phyloP scores from a whole-genome alignment of 257 asterid species.

The Solanum habrochaites region DNA sequence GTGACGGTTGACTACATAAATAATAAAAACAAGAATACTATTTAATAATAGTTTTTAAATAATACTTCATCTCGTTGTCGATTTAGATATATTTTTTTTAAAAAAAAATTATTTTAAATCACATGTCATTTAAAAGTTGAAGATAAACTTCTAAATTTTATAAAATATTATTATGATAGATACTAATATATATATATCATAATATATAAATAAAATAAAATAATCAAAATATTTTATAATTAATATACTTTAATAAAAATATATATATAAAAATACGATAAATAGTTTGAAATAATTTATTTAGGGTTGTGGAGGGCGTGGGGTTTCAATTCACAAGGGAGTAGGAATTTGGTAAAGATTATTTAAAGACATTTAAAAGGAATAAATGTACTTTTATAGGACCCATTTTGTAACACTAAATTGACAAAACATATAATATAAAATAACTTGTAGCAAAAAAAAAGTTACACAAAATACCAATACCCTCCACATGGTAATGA shows the following conservation, averaged over 20 bases:
- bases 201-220: no score
- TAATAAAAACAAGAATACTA: background rate
- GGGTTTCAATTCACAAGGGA: background rate
- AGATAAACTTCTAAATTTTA: no score
- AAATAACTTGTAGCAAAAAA: background rate
- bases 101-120: no score
- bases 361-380: background rate
- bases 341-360: background rate
- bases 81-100: no score
- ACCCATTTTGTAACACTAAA: constrained; percentile 4
- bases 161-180: no score
- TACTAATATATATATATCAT: no score
- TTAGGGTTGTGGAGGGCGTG: background rate
- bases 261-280: no score
- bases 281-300: background rate
- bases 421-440: constrained; percentile 2
- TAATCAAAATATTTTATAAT: no score
- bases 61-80: background rate
- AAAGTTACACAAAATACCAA: background rate
- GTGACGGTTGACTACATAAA: background rate
- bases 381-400: background rate
- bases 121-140: no score
- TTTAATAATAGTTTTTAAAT: no score
- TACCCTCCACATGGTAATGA: constrained; percentile 12
- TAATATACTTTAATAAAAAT: no score